Evolutionary conservation across 1,139 yeast species (phyloP).

Genomic region (Yamadazyma membranifaciens): DNA sequence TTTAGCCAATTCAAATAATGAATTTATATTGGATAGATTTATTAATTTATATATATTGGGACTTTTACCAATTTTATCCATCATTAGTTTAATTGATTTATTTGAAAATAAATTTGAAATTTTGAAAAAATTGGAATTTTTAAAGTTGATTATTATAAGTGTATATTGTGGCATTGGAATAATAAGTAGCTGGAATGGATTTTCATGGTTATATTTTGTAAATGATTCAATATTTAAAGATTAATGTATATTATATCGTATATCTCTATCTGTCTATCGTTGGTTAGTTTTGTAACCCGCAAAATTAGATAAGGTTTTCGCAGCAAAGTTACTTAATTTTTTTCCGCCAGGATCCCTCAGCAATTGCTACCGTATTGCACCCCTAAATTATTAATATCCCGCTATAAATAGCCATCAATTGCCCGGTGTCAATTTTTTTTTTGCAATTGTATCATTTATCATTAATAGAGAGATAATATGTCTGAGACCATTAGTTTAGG

Average conservation of each 20-base stretch:
- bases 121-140: constrained; percentile 60
- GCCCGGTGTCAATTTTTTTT: background rate
- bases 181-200: constrained; percentile 83
- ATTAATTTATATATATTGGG: constrained; percentile 68
- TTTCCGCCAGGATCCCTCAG: background rate
- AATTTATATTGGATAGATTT: constrained; percentile 67
- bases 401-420: background rate
- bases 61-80: constrained; percentile 60
- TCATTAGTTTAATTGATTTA: constrained; percentile 55
- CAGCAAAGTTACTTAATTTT: background rate
- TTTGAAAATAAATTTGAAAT: constrained; percentile 51
- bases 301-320: background rate
- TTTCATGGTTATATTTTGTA: constrained; percentile 83
- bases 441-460: no score
- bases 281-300: no score
- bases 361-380: background rate
- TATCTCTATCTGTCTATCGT: no score
- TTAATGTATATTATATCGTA: constrained; percentile 4
- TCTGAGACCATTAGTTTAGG: constrained; percentile 48
- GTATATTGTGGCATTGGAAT: constrained; percentile 87
- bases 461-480: no score
- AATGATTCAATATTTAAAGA: constrained; percentile 43
- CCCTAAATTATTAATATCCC: background rate
- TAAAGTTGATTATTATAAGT: constrained; percentile 78
- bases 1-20: constrained; percentile 29